Base-by-base conservation (phyloP, 1,284 basidiomycete genomes). In the Tylopilus sp. region DNA sequence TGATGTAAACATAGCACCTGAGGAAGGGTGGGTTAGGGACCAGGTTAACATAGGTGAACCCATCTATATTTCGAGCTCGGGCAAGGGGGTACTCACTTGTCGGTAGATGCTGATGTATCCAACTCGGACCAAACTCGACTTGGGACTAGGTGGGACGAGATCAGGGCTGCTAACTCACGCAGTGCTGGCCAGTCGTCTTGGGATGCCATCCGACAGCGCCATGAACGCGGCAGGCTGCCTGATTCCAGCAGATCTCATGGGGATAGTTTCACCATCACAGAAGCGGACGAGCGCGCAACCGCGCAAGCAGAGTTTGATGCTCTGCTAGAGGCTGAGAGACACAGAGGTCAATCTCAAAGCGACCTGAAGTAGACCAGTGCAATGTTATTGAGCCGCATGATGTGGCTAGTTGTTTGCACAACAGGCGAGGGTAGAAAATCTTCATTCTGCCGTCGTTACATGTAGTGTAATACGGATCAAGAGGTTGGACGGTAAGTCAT, bases 131-230 rank as follows among this genome's bases (percentile, higher is more conserved):
- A 43, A 23, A 51, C 42, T 46, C 63, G 13, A 46, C 59, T 44
- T 59, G 63, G 41, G 60, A 47, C 76, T 61, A 76, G 70, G 53
- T 87, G 84, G 85, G 81, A 84, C 35, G 75, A 81, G 53, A 80
- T 87, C 37, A 79, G 84, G 45, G 68, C 69, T 40, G 74, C 69
- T n/a, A 83, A 82, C 51, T 65, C 72, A 28, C 73, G 67, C 29
- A 62, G 50, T 51, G 51, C 69, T 26, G 71, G 70, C 28, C 69
- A 69, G 19, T 84, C 85, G 12, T 73, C 82, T 6, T 87, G 84
- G 84, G 84, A 86, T 56, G 63, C 66, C 29, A 70, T 87, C 25
- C 79, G 85, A 31, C 81, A 86, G 59, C 72, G 65, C 28, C 75
- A 84, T 51, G 81, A 82, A 61, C 69, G 71, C 38, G 53, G 31